Base-by-base conservation (phyloP, 2,329 filamentous ascomycete species). In the Zalaria obscura region DNA sequence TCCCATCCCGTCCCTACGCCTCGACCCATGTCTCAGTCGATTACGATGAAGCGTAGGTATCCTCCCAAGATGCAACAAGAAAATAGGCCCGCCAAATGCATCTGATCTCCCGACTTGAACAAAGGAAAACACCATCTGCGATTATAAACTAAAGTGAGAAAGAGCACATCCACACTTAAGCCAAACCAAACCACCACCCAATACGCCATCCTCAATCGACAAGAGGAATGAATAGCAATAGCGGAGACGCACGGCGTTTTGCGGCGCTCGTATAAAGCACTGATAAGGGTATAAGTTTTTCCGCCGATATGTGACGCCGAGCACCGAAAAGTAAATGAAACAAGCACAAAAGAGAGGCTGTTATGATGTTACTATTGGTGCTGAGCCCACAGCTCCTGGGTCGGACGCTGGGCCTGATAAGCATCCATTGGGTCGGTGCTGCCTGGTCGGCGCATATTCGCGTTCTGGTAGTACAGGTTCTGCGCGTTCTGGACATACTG, bases 391-490 rank as follows among this genome's bases (percentile, higher is more conserved):
- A 75, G 63, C 53, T 75, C 70, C 44, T 61, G 65, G 50, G 68
- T 64, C 45, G 72, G 68, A 43, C 74, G 67, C 59, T 77, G 80
- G 47, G 74, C 65, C 36, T 80, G 76, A 50, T 80, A 82, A 34
- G 67, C 62, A 41, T 76, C 70, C 5, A 59, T 50, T 8, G 57
- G 57, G 26, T 88, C 83, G 0, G 80, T 76, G 64, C 81, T 87
- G 49, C 81, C 78, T 2, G 80, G 78, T 43, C 82, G 71, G 44
- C 82, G 75, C 51, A 83, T 75, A 44, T 76, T 72, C 4, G 75
- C 72, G 47, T 76, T 76, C 31, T 72, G 70, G 50, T 87, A 88
- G 59, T 87, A 89, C 62, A 46, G 61, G 61, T 52, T 91, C 82
- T 3, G 83, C 76, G 68, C 83, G 39, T 75, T 71, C 31, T 72